Percentiles rank a stretch among this genome's conserved stretches.
phyloP scores from a whole-genome alignment of 495 filamentous ascomycete genomes.

The Trypethelium eluteriae region DNA sequence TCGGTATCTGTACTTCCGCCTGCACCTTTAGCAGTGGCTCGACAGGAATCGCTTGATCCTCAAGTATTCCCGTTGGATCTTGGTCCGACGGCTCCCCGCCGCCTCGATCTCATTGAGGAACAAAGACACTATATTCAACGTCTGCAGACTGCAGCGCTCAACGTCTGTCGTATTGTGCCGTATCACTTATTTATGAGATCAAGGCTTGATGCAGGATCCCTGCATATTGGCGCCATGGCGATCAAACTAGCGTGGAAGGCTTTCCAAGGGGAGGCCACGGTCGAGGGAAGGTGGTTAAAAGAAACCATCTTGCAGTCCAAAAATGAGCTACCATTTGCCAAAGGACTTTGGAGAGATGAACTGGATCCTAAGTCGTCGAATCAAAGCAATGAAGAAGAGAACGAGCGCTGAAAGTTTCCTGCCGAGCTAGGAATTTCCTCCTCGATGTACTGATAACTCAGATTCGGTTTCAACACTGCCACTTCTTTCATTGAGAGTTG shows the following conservation, averaged over 20 bases:
- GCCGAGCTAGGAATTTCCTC: no score
- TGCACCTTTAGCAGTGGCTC: neutral
- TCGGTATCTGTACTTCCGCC: neutral
- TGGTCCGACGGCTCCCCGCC: neutral
- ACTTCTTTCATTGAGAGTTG: no score
- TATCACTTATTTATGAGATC: neutral
- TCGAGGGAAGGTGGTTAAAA: constrained; percentile 3
- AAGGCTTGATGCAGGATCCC: neutral
- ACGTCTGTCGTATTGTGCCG: neutral
- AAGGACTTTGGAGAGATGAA: neutral
- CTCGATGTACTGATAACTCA: no score
- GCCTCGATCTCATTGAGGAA: neutral
- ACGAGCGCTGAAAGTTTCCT: neutral
- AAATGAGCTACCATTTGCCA: neutral
- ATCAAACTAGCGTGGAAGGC: constrained; percentile 3
- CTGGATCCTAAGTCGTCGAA: neutral
- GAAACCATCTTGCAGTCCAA: constrained; percentile 1
- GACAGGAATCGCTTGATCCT: neutral
- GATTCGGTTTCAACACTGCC: no score
- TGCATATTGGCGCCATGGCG: constrained; percentile 1
- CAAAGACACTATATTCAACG: neutral
- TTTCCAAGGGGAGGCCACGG: constrained; percentile 1
- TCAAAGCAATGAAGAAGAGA: neutral
- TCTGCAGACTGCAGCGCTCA: neutral
- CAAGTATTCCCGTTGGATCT: constrained; percentile 6